Base-by-base conservation (phyloP, 495 filamentous ascomycete species). In the Bryoglossum gracile region DNA sequence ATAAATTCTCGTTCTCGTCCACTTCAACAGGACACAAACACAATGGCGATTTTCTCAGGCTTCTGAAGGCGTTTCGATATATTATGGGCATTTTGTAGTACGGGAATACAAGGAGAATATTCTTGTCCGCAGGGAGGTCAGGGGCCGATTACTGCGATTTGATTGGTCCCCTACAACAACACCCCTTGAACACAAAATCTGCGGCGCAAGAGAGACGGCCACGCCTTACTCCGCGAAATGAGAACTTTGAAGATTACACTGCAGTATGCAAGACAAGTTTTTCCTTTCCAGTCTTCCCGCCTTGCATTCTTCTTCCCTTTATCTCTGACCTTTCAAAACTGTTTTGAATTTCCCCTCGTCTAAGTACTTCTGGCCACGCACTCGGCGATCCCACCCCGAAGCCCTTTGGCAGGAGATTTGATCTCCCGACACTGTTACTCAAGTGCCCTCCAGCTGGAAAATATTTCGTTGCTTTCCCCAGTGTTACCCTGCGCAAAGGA, bases 231-330 rank as follows among this genome's bases (percentile, higher is more conserved):
- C 13, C 30, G n/a, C 13, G 26, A 30, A 30, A 30, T 30, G 17
- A 34, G 30, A 25, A 46, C 26, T 30, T 30, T 50, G 17, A 11
- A 17, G 41, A 37, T n/a, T n/a, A n/a, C n/a, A n/a, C n/a, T n/a
- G n/a, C n/a, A n/a, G n/a, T n/a, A n/a, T n/a, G n/a, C n/a, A 36
- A 16, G 40, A 44, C 37, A n/a, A 43, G 25, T 19, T 3, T n/a
- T 36, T 35, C 17, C 35, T 8, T 25, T 28, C 25, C 13, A 6
- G 2, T 19, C 19, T 23, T 35, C 26, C 26, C 22, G n/a, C 45
- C 39, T 34, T 43, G 28, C 48, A 50, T 43, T 43, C 48, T 37
- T 36, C 30, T 24, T 13, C 30, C 30, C 36, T n/a, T 28, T 13
- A 30, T 13, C 26, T 30, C 6, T n/a, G n/a, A n/a, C n/a, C n/a